Conservation (phyloP, 73 alveolate species). For the Diophrys sp. region DNA sequence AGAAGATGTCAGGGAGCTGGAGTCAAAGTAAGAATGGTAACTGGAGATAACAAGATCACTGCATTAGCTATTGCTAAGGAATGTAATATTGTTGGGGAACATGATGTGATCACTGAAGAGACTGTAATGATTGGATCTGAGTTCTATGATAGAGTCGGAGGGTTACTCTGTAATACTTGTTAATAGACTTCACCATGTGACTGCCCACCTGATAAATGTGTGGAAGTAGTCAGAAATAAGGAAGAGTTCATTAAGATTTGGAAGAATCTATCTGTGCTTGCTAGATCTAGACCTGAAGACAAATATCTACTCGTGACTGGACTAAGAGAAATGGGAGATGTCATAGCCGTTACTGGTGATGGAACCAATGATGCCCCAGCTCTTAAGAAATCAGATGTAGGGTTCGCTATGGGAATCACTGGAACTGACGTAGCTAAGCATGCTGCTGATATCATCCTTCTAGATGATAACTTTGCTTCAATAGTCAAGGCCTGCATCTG, state of each 20-base stretch:
- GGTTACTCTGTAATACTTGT: constrained; percentile 65
- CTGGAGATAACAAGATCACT: constrained; percentile 94
- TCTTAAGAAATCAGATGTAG: constrained; percentile 81
- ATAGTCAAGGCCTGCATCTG: constrained; percentile 88
- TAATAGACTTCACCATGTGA: constrained; percentile 39
- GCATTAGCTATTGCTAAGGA: constrained; percentile 94
- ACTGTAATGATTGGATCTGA: constrained; percentile 78
- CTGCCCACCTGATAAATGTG: constrained; percentile 29
- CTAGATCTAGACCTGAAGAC: constrained; percentile 94
- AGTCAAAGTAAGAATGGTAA: constrained; percentile 94
- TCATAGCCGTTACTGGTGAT: constrained; percentile 96
- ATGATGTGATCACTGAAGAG: constrained; percentile 36
- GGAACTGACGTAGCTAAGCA: constrained; percentile 97
- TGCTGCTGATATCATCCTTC: constrained; percentile 88
- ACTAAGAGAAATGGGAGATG: constrained; percentile 62
- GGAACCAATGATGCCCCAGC: constrained; percentile 99
- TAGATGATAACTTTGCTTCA: constrained; percentile 92
- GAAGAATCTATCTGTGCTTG: constrained; percentile 78
- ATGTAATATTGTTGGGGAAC: constrained; percentile 65
- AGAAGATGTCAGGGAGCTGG: constrained; percentile 81
- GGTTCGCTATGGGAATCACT: constrained; percentile 79
- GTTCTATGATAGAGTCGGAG: constrained; percentile 79
- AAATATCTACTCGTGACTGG: constrained; percentile 92
- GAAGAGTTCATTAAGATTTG: constrained; percentile 74
- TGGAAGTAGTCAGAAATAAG: constrained; percentile 61